Evolutionary conservation across 805 yeast genomes (phyloP).

Genomic region (Candida gorgasii): DNA sequence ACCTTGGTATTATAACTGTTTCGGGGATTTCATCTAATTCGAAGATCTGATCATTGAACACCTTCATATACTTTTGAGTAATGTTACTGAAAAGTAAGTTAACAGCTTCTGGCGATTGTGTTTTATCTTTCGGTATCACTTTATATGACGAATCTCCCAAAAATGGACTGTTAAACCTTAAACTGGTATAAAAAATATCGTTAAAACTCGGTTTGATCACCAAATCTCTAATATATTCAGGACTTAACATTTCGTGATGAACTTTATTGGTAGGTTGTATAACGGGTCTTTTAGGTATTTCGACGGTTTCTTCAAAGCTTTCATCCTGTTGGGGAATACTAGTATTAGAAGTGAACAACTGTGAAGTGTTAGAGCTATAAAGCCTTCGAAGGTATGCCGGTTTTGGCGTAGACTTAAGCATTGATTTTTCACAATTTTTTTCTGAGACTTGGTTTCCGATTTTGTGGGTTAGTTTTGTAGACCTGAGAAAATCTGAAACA

Average conservation of each 20-base stretch:
- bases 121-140: constrained; percentile 20
- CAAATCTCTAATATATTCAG: constrained; percentile 36
- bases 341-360: constrained; percentile 11
- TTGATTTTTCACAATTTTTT: constrained; percentile 1
- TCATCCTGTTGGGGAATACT: constrained; percentile 11
- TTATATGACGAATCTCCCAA: constrained; percentile 27
- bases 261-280: background rate
- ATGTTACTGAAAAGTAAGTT: constrained; percentile 30
- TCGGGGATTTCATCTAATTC: constrained; percentile 19
- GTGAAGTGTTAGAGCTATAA: constrained; percentile 5
- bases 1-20: constrained; percentile 7
- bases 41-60: constrained; percentile 23
- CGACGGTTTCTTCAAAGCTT: constrained; percentile 31
- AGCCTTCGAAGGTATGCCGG: background rate
- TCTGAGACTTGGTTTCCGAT: constrained; percentile 3
- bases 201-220: constrained; percentile 28
- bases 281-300: constrained; percentile 33
- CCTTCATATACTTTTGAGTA: constrained; percentile 30
- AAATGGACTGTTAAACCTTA: constrained; percentile 29
- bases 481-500: background rate
- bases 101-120: constrained; percentile 15
- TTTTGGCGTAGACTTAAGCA: background rate
- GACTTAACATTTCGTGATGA: constrained; percentile 30
- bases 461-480: background rate
- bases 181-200: constrained; percentile 31